These are phyloP conservation scores for Vicia faba DNA, from an alignment of 306 rosid species.

Conservation along the genomic window DNA sequence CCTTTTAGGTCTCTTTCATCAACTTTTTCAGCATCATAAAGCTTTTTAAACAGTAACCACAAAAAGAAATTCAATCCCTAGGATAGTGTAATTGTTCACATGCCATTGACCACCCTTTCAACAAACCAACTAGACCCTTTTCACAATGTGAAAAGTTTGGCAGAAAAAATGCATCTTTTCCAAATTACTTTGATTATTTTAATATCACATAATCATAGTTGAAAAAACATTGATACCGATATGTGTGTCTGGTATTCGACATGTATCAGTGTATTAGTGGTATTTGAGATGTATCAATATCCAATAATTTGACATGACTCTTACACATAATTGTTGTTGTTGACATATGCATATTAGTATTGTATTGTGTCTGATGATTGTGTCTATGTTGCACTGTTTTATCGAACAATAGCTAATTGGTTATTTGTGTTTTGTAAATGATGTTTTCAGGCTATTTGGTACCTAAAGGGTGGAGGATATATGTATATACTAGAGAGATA, in stretches of 20 bases:
- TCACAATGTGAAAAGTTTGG: slow-evolving; percentile 26
- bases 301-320: no score
- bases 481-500: slow-evolving; percentile 91
- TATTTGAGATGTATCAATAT: no score
- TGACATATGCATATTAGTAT: background rate
- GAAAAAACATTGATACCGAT: background rate
- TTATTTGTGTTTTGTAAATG: background rate
- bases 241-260: no score
- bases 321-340: no score
- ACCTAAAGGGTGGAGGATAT: slow-evolving; percentile 96
- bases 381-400: background rate
- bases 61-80: slow-evolving; percentile 16
- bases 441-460: slow-evolving; percentile 68
- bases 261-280: no score
- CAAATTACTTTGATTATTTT: slow-evolving; percentile 28
- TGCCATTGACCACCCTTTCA: slow-evolving; percentile 32
- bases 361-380: background rate
- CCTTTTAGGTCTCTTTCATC: slow-evolving; percentile 38
- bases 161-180: slow-evolving; percentile 8
- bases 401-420: background rate
- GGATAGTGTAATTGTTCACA: slow-evolving; percentile 35
- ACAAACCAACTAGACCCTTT: slow-evolving; percentile 33
- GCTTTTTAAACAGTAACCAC: slow-evolving; percentile 16
- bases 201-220: slow-evolving; percentile 1
- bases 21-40: slow-evolving; percentile 39